These are phyloP conservation scores for Fusarium goolgardi DNA, from an alignment of 2,329 filamentous ascomycete genomes.

Conservation along the genomic window DNA sequence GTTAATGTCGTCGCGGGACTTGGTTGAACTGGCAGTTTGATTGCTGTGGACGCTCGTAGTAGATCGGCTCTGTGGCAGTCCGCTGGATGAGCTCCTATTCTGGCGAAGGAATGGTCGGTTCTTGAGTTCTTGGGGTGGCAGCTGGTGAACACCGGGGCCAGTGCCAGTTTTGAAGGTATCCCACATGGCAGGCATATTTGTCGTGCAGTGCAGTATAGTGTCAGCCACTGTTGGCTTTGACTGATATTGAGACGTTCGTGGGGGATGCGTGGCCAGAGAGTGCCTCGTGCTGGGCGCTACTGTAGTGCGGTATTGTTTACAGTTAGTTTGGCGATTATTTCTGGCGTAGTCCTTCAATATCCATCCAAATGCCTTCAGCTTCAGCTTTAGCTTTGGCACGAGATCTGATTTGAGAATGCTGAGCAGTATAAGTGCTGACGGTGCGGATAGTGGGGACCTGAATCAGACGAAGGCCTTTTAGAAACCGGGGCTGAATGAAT, in stretches of 20 bases:
- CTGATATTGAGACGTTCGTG: constrained; percentile 21
- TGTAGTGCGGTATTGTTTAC: constrained; percentile 1
- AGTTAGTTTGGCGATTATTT: constrained; percentile 32
- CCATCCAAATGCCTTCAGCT: constrained; percentile 9
- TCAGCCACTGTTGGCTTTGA: constrained; percentile 9
- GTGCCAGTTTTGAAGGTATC: constrained; percentile 43
- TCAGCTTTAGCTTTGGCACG: constrained; percentile 21
- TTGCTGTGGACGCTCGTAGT: constrained; percentile 32
- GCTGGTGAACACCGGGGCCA: constrained; percentile 39
- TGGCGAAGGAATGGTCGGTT: constrained; percentile 46
- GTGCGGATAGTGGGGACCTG: constrained; percentile 12
- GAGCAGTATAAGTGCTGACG: constrained; percentile 36
- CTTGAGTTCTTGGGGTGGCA: constrained; percentile 46
- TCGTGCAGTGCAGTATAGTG: constrained; percentile 16
- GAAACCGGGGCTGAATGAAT: constrained; percentile 20
- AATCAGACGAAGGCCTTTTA: constrained; percentile 27
- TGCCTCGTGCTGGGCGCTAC: constrained; percentile 34
- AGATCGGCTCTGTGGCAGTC: constrained; percentile 31
- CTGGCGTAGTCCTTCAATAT: constrained; percentile 27
- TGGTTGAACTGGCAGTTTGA: constrained; percentile 21
- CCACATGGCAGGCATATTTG: constrained; percentile 46
- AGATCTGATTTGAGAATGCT: constrained; percentile 12
- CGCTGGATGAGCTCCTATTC: constrained; percentile 10
- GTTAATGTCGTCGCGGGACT: constrained; percentile 29
- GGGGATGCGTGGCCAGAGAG: constrained; percentile 3